Evolutionary conservation across 2,329 filamentous ascomycete species (phyloP), one percentile per base, ranked within the genome.

Genomic region (Phyllosticta capitalensis): DNA sequence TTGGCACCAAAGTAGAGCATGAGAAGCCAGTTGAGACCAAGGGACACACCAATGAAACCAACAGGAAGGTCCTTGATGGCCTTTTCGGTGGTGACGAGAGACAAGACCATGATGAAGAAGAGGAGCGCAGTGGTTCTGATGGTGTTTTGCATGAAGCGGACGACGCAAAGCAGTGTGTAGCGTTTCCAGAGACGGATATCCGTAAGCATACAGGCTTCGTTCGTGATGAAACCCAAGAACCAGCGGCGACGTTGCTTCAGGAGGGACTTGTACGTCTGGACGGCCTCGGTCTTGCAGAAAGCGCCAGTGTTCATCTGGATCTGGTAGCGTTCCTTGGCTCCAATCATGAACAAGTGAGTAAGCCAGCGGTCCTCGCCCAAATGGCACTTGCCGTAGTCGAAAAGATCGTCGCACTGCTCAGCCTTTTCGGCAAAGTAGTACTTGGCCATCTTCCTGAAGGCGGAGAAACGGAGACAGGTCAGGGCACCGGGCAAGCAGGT

Each of bases 371-470:
- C 94, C 74, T 97, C 94, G 48, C 94, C 94, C 51, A 97, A 76
- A 75, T 97, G 92, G 67, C 89, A 92, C 76, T 97, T 97, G 60
- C 90, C 91, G 70, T 92, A 97, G 71, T 99, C 92, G 69, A 99
- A 99, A 12, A 97, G 79, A 72, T 97, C 92, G 62, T 95, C 90
- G 68, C 91, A 96, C 69, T 95, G 89, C 72, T 96, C 92, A 4
- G 91, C 90, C 72, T 96, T 95, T 75, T 96, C 92, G 48, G 92
- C 91, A 72, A 99, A 99, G 75, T 99, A 97, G 75, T 96, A 96
- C 70, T 95, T 95, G 68, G 92, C 90, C 91, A 99, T 96, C 68
- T 89, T 88, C 61, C 92, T 83, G 75, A 99, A 97, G 5, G 94
- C 94, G 1, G 92, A 96, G 75, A 96, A 96, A 57, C 94, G 89